Base-by-base conservation (phyloP, 805 yeast genomes). In the Saccharomyces eubayanus region DNA sequence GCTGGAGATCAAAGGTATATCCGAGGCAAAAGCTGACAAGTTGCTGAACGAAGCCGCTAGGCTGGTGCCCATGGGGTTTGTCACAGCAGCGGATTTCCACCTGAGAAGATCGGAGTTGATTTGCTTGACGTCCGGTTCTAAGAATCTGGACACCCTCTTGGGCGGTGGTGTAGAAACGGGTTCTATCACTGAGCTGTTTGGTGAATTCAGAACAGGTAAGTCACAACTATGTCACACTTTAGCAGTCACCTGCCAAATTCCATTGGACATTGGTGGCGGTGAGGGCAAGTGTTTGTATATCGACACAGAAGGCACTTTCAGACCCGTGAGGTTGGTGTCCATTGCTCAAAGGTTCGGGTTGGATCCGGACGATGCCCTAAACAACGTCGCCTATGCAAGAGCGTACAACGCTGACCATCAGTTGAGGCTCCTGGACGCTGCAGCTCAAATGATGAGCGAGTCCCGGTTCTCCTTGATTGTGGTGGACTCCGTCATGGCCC, bases 101-200 rank as follows among this genome's bases (percentile, higher is more conserved):
- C 82, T 84, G 62, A 80, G 97, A 63, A 78, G 98, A 62, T 83
- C 92, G 5, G 96, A 90, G 67, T 79, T 94, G 71, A 90, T 94
- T 54, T 87, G 97, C 64, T 75, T 94, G 53, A 91, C 98, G 1
- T 92, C 99, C 0, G 99, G 99, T 0, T 90, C 98, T 2, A 89
- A 90, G 66, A 92, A 89, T 64, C 76, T 94, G 47, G 99, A 94
- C 68, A 89, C 96, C 1, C 74, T 94, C 50, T 75, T 94, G 43
- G 97, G 97, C 9, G 99, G 99, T 52, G 99, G 99, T 46, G 80
- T 94, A 51, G 99, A 94, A 69, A 94, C 99, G 0, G 99, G 99
- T 1, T 87, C 96, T 1, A 86, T 94, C 59, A 94, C 99, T 1
- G 99, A 94, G 72, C 80, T 92, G 8, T 94, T 89, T 74, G 99